Evolutionary conservation across 2,329 filamentous ascomycete genomes (phyloP), one percentile per base, ranked within the genome.

Genomic region (Aspergillus costaricaensis): DNA sequence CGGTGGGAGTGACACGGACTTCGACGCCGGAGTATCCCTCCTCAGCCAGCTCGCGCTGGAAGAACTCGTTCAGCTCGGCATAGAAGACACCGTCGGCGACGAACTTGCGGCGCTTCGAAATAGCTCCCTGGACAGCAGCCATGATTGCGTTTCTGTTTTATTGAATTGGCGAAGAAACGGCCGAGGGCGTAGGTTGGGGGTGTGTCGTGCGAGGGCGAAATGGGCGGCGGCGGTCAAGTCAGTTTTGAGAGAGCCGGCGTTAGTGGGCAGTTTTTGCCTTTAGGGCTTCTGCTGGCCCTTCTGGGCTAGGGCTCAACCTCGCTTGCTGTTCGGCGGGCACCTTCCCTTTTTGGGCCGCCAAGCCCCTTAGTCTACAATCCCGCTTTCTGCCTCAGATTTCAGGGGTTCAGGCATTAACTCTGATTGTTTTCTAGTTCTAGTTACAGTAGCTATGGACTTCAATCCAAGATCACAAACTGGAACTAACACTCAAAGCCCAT

Each of bases 21-120:
- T 99, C 96, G 82, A 99, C 95, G 81, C 95, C 95, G 61, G 95
- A 99, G 89, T 99, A 99, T 77, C 95, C 95, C 86, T 99, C 96
- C 89, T 99, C 95, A 80, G 95, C 95, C 81, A 99, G 88, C 86
- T 99, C 95, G 83, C 95, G 94, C 89, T 98, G 95, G 92, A 99
- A 99, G 91, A 99, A 99, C 87, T 99, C 95, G 90, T 99, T 99
- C 83, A 99, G 86, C 86, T 99, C 95, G 86, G 95, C 95, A 85
- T 97, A 99, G 91, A 99, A 99, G 79, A 99, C 95, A 89, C 95
- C 95, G 84, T 99, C 95, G 74, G 90, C 91, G 80, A 94, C 90
- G 86, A 93, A 94, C 89, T 94, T 80, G 70, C 80, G 75, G 70
- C 79, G 79, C 77, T 82, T 82, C 67, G 80, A 82, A 71, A 82